Evolutionary conservation across 1,139 yeast species (phyloP), one percentile per base, ranked within the genome.

Genomic region (Debaryomyces psychrophilus): DNA sequence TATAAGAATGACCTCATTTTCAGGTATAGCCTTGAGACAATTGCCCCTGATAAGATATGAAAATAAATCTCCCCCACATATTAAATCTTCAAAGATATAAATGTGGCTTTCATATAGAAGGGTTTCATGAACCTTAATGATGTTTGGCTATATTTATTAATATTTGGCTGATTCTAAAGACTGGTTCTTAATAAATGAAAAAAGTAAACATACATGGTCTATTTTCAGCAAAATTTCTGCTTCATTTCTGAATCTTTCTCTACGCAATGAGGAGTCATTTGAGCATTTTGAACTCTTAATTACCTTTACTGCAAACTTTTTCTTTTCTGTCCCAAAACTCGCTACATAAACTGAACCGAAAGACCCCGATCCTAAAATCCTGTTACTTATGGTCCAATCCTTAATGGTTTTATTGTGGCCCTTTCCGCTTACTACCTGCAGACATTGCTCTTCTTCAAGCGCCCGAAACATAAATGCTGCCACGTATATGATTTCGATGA

Each of bases 31-130:
- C 2, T 64, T 56, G 15, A 78, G 57, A 12, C 63, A 58, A 22
- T 67, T 66, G 2, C 76, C 77, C 43, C 71, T 69, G 0, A 80
- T 72, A 23, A 84, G 59, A 53, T 82, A 84, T 0, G 87, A 81
- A 52, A 83, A 83, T 12, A 84, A 61, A 55, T 85, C 90, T 0
- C 90, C 90, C 1, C 90, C 90, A 47, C 79, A 70, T 4, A 78
- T 58, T 18, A 76, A 64, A 51, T 81, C 83, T 56, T 81, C 81
- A 52, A 78, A 79, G 8, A 82, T 72, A 44, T 71, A 76, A 2
- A 76, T 49, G 11, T 76, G 55, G 42, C 75, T 52, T 31, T 72
- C 44, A 38, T 67, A 46, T 52, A 73, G 59, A 54, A 73, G 56
- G 0, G 75, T 67, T 11, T 76, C 75, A 47, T 76, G 67, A 22